A percentile compares a stretch with the other conserved stretches of the same genome.
phyloP scores from a whole-genome alignment of 352 stramenopile genomes.

The Pythium aquatile region DNA sequence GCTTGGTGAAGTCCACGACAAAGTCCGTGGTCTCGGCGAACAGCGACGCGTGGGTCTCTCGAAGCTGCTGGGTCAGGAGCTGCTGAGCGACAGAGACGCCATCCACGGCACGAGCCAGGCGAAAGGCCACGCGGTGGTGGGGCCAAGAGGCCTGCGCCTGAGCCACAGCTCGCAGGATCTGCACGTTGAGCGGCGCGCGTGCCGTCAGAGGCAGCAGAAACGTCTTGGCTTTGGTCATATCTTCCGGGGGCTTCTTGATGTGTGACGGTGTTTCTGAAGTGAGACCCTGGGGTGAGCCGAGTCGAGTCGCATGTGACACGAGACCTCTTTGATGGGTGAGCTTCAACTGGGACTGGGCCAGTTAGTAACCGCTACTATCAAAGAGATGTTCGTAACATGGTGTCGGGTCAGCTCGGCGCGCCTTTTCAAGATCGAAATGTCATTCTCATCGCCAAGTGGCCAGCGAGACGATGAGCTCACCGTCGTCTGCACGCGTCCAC shows the following conservation, averaged over 20 bases:
- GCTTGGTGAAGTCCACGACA: constrained; percentile 41
- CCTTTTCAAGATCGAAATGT: constrained; percentile 6
- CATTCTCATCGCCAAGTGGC: neutral
- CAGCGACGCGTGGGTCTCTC: constrained; percentile 26
- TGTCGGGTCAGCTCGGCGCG: neutral
- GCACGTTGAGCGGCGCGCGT: constrained; percentile 12
- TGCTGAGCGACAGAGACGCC: constrained; percentile 11
- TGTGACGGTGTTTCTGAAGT: neutral
- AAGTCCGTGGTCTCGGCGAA: constrained; percentile 33
- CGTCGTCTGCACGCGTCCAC: constrained; percentile 41
- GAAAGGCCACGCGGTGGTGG: constrained; percentile 19
- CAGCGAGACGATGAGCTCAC: constrained; percentile 40
- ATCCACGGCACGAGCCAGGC: constrained; percentile 17
- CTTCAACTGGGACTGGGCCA: neutral
- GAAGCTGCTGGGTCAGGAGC: constrained; percentile 22
- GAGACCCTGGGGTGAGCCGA: neutral
- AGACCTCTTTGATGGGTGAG: neutral
- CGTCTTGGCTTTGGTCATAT: constrained; percentile 11
- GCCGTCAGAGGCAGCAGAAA: constrained; percentile 21
- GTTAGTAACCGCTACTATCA: neutral
- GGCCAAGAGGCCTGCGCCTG: neutral
- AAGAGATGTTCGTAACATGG: neutral
- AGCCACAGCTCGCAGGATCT: constrained; percentile 14
- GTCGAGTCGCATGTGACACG: neutral
- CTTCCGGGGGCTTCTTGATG: neutral